Evolutionary conservation across 805 yeast genomes (phyloP).

Genomic region (Starmerella floricola): DNA sequence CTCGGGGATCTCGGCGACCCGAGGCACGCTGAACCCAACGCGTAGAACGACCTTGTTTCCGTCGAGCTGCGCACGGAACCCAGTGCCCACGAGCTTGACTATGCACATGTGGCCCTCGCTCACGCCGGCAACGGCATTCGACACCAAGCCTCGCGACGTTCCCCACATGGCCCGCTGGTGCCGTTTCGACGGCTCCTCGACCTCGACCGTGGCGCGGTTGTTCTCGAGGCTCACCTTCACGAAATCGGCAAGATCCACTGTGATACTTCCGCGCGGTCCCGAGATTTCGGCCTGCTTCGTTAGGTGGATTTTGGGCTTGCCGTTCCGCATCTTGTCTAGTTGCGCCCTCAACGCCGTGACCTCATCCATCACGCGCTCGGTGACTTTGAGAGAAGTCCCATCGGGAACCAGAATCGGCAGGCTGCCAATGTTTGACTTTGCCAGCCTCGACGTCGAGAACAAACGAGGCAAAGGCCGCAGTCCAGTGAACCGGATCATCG

Average conservation of each 20-base stretch:
- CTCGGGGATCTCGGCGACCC: slow-evolving; percentile 63
- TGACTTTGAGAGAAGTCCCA: slow-evolving; percentile 41
- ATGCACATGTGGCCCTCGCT: slow-evolving; percentile 86
- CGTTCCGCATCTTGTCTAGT: slow-evolving; percentile 53
- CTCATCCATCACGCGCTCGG: slow-evolving; percentile 22
- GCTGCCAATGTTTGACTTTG: slow-evolving; percentile 50
- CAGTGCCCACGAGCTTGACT: slow-evolving; percentile 87
- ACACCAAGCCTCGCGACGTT: slow-evolving; percentile 65
- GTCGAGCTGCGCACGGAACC: slow-evolving; percentile 80
- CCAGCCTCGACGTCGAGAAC: slow-evolving; percentile 15
- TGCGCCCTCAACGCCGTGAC: slow-evolving; percentile 35
- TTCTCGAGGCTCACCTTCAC: slow-evolving; percentile 32
- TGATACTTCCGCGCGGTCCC: slow-evolving; percentile 69
- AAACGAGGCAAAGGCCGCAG: neutral
- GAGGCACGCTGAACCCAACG: slow-evolving; percentile 76
- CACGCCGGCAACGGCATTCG: slow-evolving; percentile 74
- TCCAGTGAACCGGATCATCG: slow-evolving; percentile 3
- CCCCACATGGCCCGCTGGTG: slow-evolving; percentile 92
- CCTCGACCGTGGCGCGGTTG: slow-evolving; percentile 39
- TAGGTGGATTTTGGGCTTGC: slow-evolving; percentile 45
- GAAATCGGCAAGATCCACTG: slow-evolving; percentile 61
- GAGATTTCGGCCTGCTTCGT: slow-evolving; percentile 46
- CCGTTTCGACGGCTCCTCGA: slow-evolving; percentile 44
- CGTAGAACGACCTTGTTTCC: slow-evolving; percentile 59
- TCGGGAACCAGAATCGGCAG: slow-evolving; percentile 58